Base-by-base conservation (phyloP, 805 yeast genomes). In the Cyberlindnera japonica region DNA sequence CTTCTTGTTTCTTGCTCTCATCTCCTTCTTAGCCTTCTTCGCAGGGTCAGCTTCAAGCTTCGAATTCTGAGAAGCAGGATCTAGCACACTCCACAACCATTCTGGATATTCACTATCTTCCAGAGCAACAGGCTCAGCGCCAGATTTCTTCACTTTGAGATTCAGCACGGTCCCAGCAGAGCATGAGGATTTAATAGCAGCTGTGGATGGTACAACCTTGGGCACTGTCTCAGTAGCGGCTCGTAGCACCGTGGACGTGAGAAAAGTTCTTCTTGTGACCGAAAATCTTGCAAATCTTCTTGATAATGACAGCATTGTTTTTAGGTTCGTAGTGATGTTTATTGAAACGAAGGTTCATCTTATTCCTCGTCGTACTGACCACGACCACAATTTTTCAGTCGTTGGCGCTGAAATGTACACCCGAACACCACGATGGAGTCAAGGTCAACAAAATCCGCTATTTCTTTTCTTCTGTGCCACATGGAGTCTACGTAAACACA, bases 21-120 rank as follows among this genome's bases (percentile, higher is more conserved):
- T 69, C 55, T 77, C 75, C 58, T 76, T 84, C 58, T 83, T 77
- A 62, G 91, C 85, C 49, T 71, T 71, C 65, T 74, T 74, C 37
- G 81, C 70, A 29, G 87, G 86, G 41, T 77, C 77, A 18, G 68
- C 69, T 37, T 75, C 79, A 27, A 83, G 68, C 49, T 74, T 68
- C 20, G 68, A 74, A 41, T 71, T 68, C 55, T 77, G 80, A n/a
- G 75, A 75, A 27, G 75, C 74, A 37, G 74, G 68, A 61, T 90
- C 95, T 23, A 89, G 72, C 35, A 86, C 69, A 5, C 74, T 77
- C 98, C 98, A 93, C 38, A 91, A 71, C 99, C 99, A 91, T 33
- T 74, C 85, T 5, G 99, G 99, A 58, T 91, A 91, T 54, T 90
- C 95, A 27, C 69, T 69, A 59, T 93, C 98, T 46, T 83, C 87